Conservation (phyloP, 2,329 filamentous ascomycete species). For the Penicillium decumbens region DNA sequence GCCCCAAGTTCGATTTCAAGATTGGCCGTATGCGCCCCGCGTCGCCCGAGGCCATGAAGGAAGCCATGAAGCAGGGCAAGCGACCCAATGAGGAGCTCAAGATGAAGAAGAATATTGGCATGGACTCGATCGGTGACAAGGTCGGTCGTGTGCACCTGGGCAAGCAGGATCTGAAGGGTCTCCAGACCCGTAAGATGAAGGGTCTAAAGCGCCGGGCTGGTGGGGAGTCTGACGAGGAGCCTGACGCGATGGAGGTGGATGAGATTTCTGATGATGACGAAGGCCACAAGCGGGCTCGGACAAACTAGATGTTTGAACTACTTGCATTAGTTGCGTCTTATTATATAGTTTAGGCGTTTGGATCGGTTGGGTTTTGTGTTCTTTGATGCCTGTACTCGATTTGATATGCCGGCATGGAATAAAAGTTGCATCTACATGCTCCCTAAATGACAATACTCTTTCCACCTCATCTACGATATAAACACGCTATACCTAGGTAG, state of each 20-base stretch:
- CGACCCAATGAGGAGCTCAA: constrained; percentile 50
- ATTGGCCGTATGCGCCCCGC: constrained; percentile 64
- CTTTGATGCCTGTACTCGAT: constrained; percentile 18
- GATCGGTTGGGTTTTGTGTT: constrained; percentile 24
- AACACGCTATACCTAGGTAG: background rate
- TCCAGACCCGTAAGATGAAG: constrained; percentile 99
- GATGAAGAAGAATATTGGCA: constrained; percentile 95
- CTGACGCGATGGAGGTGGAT: constrained; percentile 48
- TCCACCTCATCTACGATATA: background rate
- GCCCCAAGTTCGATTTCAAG: constrained; percentile 86
- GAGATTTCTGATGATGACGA: constrained; percentile 37
- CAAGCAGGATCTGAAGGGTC: constrained; percentile 76
- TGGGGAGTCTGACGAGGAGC: constrained; percentile 49
- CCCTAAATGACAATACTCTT: background rate
- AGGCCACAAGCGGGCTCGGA: constrained; percentile 32
- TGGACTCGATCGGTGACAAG: constrained; percentile 92
- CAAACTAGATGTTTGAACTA: constrained; percentile 21
- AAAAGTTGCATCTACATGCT: constrained; percentile 3
- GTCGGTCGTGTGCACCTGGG: constrained; percentile 86
- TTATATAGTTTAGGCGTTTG: constrained; percentile 24
- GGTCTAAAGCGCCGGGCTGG: constrained; percentile 80
- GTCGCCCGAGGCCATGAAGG: constrained; percentile 69
- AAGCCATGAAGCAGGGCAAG: constrained; percentile 82
- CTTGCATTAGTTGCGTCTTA: constrained; percentile 19
- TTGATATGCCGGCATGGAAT: constrained; percentile 23